Conservation (phyloP, 2,329 filamentous ascomycete species). For the Penicillium sumatraense region DNA sequence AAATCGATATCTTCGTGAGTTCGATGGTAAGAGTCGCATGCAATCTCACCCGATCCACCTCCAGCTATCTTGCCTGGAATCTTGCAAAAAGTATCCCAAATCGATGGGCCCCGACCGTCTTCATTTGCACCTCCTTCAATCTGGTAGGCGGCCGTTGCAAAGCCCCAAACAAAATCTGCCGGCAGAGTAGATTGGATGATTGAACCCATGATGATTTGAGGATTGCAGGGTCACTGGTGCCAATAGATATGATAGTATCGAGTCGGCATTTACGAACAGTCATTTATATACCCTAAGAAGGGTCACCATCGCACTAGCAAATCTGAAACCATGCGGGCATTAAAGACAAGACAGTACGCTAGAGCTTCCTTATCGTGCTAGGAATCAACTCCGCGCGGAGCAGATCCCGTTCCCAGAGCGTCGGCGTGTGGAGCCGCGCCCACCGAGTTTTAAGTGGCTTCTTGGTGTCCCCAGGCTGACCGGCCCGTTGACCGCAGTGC, state of each 20-base stretch:
- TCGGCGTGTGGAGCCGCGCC: slow-evolving; percentile 21
- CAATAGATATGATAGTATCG: too few relatives aligned
- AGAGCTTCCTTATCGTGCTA: slow-evolving; percentile 30
- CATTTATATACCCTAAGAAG: slow-evolving; percentile 3
- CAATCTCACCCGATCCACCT: slow-evolving; percentile 72
- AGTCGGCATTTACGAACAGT: background rate
- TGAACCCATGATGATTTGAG: slow-evolving; percentile 30
- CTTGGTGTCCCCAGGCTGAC: slow-evolving; percentile 9
- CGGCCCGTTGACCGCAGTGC: slow-evolving; percentile 21
- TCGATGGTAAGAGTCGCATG: slow-evolving; percentile 86
- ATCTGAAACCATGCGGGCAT: slow-evolving; percentile 5
- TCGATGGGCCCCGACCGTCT: slow-evolving; percentile 79
- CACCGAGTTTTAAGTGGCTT: slow-evolving; percentile 8
- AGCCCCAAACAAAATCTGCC: slow-evolving; percentile 76
- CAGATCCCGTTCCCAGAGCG: slow-evolving; percentile 24
- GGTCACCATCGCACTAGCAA: too few relatives aligned
- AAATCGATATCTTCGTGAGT: slow-evolving; percentile 77
- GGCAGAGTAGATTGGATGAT: slow-evolving; percentile 53
- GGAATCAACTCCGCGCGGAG: slow-evolving; percentile 31
- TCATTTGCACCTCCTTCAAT: slow-evolving; percentile 77
- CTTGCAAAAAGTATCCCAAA: slow-evolving; percentile 89
- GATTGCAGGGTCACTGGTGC: too few relatives aligned
- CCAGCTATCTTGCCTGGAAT: slow-evolving; percentile 83
- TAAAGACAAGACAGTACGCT: background rate
- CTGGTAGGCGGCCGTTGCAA: slow-evolving; percentile 83